phyloP scores from a whole-genome alignment of 805 yeast genomes.

The Helenozyma baotianmanensis region DNA sequence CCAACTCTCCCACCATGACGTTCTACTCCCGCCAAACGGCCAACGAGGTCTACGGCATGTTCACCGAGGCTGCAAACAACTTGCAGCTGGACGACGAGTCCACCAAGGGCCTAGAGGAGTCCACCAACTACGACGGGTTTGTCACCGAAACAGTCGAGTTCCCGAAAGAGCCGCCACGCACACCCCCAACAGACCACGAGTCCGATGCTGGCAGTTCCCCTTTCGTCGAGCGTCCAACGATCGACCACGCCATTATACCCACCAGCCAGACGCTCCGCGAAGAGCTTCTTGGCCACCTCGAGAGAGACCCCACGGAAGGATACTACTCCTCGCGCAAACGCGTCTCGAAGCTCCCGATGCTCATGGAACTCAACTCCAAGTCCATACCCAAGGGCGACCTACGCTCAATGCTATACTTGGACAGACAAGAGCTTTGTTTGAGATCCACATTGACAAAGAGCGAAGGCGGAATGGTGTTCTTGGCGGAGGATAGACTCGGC shows the following conservation, averaged over 20 bases:
- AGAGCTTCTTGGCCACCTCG: conserved; percentile 6
- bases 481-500: too few species aligned
- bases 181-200: conserved; percentile 28
- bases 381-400: too few species aligned
- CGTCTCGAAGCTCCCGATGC: too few species aligned
- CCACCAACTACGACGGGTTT: conserved; percentile 40
- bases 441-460: too few species aligned
- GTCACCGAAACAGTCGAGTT: conserved; percentile 44
- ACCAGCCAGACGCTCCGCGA: conserved; percentile 6
- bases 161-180: conserved; percentile 9
- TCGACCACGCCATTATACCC: too few species aligned
- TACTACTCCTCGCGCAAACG: too few species aligned
- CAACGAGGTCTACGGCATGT: conserved; percentile 71
- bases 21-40: conserved; percentile 70
- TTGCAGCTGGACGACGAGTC: conserved; percentile 28
- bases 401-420: too few species aligned
- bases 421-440: too few species aligned
- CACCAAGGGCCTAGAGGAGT: conserved; percentile 18
- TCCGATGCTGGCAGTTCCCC: conserved; percentile 42
- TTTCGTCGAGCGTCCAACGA: conserved; percentile 38
- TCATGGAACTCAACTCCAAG: too few species aligned
- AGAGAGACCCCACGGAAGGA: too few species aligned
- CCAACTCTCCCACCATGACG: conserved; percentile 75
- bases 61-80: conserved; percentile 48
- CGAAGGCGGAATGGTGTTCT: too few species aligned